Evolutionary conservation across 805 yeast species (phyloP).

Genomic region (Candida namnaoensis): DNA sequence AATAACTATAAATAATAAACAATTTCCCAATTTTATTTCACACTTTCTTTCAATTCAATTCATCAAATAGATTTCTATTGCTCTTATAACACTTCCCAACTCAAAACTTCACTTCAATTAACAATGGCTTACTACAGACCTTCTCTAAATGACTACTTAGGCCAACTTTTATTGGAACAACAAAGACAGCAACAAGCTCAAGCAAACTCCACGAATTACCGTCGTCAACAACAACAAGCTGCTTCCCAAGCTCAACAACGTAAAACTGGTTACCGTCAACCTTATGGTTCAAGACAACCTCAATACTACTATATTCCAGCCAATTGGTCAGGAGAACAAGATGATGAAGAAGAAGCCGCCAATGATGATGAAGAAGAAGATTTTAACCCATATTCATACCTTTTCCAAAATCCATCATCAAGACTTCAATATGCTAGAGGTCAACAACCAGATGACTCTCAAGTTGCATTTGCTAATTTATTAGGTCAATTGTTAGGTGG

Average conservation of each 20-base stretch:
- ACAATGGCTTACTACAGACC: neutral
- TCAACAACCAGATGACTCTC: too few species aligned
- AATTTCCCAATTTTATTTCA: too few species aligned
- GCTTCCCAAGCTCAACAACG: neutral
- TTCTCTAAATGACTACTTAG: neutral
- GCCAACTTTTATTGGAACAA: neutral
- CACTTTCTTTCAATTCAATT: too few species aligned
- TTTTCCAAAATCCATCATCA: too few species aligned
- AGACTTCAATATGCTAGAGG: too few species aligned
- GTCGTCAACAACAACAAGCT: neutral
- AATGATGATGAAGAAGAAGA: too few species aligned
- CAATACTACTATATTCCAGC: neutral
- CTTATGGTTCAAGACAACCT: neutral
- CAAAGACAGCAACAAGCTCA: neutral
- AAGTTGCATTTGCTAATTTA: too few species aligned
- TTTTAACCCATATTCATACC: too few species aligned
- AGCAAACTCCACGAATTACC: neutral
- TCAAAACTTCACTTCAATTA: neutral
- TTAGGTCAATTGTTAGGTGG: too few species aligned
- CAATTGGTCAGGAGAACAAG: neutral
- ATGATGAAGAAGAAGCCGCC: neutral
- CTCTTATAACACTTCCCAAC: too few species aligned
- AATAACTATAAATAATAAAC: too few species aligned
- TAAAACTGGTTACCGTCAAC: neutral
- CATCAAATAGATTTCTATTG: too few species aligned